Evolutionary conservation across 805 yeast genomes (phyloP).

Genomic region (Sugiyamaella boreocaroliniensis): DNA sequence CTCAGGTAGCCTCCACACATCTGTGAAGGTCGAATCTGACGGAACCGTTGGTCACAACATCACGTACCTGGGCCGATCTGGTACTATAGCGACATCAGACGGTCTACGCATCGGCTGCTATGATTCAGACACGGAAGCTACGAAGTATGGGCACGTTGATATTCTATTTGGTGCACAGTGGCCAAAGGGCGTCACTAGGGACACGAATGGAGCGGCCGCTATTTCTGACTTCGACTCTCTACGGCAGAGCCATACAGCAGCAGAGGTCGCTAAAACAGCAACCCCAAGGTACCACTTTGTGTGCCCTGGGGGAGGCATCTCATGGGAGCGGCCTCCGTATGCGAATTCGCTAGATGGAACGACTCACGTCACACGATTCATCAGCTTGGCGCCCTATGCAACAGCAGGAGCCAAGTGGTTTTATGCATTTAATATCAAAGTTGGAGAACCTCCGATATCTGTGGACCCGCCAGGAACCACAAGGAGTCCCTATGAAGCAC

Average conservation of each 20-base stretch:
- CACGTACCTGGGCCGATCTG: background rate
- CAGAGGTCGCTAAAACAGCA: slow-evolving; percentile 37
- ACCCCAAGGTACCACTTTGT: slow-evolving; percentile 67
- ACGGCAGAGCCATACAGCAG: slow-evolving; percentile 43
- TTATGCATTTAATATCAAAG: slow-evolving; percentile 55
- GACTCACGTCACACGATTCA: slow-evolving; percentile 46
- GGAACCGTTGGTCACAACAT: background rate
- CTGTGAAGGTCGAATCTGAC: background rate
- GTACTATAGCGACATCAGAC: slow-evolving; percentile 2
- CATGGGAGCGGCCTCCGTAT: slow-evolving; percentile 58
- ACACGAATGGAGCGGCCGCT: slow-evolving; percentile 24
- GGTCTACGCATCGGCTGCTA: slow-evolving; percentile 6
- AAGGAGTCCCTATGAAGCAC: slow-evolving; percentile 1
- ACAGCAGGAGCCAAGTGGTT: slow-evolving; percentile 52
- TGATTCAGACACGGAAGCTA: background rate
- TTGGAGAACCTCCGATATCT: background rate
- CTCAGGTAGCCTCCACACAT: background rate
- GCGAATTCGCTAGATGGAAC: slow-evolving; percentile 20
- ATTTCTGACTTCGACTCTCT: slow-evolving; percentile 23
- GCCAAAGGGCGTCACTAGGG: slow-evolving; percentile 48
- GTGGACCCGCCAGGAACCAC: slow-evolving; percentile 1
- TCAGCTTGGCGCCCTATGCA: slow-evolving; percentile 57
- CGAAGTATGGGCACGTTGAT: slow-evolving; percentile 36
- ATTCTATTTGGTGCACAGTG: slow-evolving; percentile 54
- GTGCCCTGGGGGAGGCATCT: slow-evolving; percentile 41